Evolutionary conservation across 805 yeast species (phyloP).

Genomic region (Zygosaccharomyces rouxii): DNA sequence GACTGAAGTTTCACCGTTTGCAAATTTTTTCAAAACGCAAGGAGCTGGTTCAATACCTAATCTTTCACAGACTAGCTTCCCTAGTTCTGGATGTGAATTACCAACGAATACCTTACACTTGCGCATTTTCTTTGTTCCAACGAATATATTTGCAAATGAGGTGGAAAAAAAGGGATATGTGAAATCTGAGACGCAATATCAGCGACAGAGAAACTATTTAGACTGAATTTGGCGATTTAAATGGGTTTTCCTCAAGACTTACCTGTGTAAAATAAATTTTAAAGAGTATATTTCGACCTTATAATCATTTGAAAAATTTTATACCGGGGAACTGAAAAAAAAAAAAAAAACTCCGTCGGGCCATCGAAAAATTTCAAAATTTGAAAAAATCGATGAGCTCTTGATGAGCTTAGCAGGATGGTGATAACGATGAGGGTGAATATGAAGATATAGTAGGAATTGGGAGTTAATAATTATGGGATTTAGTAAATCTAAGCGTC

Average conservation of each 20-base stretch:
- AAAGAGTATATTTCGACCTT: background rate
- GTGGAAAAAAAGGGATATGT: background rate
- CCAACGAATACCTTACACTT: conserved; percentile 97
- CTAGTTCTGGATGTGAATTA: conserved; percentile 92
- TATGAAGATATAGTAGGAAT: background rate
- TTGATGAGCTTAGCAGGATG: background rate
- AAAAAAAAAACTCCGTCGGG: conserved; percentile 7
- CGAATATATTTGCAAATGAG: background rate
- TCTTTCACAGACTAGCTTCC: conserved; percentile 81
- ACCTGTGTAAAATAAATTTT: background rate
- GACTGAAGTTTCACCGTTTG: conserved; percentile 96
- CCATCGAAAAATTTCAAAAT: conserved; percentile 1
- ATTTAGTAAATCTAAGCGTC: background rate
- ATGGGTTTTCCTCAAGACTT: background rate
- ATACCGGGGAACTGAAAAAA: conserved; percentile 1
- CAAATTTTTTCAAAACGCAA: conserved; percentile 82
- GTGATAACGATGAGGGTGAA: background rate
- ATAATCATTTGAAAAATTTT: background rate
- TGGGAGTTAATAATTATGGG: background rate
- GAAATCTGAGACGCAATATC: background rate
- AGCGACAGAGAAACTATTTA: background rate
- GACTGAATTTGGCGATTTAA: background rate
- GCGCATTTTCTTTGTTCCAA: conserved; percentile 56
- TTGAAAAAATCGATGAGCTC: conserved; percentile 1
- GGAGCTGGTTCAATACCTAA: conserved; percentile 94